Evolutionary conservation across 2,329 filamentous ascomycete species (phyloP).

Genomic region (Dactylellina cionopaga): DNA sequence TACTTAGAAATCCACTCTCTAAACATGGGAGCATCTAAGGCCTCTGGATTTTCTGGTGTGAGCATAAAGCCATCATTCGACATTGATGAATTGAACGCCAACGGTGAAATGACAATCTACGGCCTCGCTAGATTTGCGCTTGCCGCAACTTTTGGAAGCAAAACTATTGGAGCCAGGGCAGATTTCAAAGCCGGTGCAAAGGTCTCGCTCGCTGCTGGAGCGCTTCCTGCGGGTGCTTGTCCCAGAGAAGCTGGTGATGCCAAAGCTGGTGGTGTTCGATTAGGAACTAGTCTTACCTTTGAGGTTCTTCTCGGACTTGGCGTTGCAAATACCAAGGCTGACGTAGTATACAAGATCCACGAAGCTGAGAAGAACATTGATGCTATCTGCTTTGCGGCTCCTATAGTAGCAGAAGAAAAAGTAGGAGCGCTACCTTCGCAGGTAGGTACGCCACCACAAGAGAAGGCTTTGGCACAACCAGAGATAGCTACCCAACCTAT

Average conservation of each 20-base stretch:
- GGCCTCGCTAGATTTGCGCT: conserved; percentile 10
- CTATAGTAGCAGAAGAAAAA: not conserved
- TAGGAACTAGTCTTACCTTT: not conserved
- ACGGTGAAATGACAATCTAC: conserved; percentile 4
- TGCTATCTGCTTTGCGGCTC: conserved; percentile 4
- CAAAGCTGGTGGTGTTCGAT: not conserved
- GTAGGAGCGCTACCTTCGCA: not conserved
- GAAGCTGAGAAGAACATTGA: not conserved
- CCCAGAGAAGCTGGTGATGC: conserved; percentile 1
- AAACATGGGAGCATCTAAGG: not conserved
- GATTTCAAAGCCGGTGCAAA: conserved; percentile 20
- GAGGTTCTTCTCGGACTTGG: conserved; percentile 2
- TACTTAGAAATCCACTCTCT: conserved; percentile 11
- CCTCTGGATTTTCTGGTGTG: not conserved
- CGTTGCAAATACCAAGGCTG: not conserved
- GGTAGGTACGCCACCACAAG: no score
- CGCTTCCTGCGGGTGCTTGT: conserved; percentile 2
- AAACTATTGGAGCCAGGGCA: conserved; percentile 3
- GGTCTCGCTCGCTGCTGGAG: conserved; percentile 9
- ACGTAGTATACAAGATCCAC: conserved; percentile 10
- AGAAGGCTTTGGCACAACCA: no score
- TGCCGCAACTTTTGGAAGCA: not conserved
- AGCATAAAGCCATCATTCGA: conserved; percentile 3
- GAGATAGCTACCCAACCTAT: no score
- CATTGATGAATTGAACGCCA: conserved; percentile 14